These are phyloP conservation scores for Lathyrus aphaca DNA, from an alignment of 306 rosid genomes.

Conservation along the genomic window DNA sequence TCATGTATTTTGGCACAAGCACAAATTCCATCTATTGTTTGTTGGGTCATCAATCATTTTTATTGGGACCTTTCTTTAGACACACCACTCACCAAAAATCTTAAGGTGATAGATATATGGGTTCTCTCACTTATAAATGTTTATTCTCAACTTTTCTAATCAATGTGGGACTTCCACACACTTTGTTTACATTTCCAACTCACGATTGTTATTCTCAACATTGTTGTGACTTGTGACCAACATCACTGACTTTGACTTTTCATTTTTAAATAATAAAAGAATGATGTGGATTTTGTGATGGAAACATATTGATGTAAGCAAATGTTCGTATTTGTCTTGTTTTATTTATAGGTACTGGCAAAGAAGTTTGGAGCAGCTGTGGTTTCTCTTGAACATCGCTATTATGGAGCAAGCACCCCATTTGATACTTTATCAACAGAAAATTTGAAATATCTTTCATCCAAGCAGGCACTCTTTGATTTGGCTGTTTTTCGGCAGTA, in stretches of 20 bases:
- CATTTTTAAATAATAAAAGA: not conserved
- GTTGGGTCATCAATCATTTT: too few relatives aligned
- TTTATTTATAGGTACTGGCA: constrained; percentile 69
- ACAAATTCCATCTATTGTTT: not conserved
- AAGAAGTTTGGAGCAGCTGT: constrained; percentile 95
- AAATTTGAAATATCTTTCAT: constrained; percentile 84
- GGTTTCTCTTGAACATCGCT: constrained; percentile 93
- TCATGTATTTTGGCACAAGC: constrained; percentile 13
- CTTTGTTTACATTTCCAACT: too few relatives aligned
- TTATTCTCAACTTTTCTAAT: too few relatives aligned
- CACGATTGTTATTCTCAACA: too few relatives aligned
- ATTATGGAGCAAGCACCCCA: constrained; percentile 85
- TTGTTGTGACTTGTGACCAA: not conserved
- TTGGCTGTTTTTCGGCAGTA: constrained; percentile 83
- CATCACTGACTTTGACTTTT: constrained; percentile 4
- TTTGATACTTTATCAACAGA: constrained; percentile 65
- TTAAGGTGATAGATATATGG: too few relatives aligned
- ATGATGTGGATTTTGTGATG: constrained; percentile 14
- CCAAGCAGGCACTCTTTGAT: constrained; percentile 96
- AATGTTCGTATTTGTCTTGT: constrained; percentile 20
- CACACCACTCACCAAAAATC: too few relatives aligned
- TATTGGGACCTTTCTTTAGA: too few relatives aligned
- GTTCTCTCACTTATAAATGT: too few relatives aligned
- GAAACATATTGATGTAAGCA: constrained; percentile 14
- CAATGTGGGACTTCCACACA: too few relatives aligned